Conservation (phyloP, 106 monocot genomes). For the Amphibolis antarctica region DNA sequence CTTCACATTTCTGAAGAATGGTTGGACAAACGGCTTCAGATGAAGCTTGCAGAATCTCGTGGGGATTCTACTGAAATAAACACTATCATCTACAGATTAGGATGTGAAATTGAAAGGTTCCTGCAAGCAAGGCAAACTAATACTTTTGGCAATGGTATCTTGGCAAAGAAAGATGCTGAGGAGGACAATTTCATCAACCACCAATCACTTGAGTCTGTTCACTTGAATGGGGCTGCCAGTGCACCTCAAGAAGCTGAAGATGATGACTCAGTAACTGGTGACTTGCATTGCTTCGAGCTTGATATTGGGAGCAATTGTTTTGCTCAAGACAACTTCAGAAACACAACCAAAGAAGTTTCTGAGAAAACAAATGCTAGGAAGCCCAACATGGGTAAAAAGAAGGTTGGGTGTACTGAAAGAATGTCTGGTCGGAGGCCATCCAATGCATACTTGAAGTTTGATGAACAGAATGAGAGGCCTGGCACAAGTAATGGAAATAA, state of each 20-base stretch:
- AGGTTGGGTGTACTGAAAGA: slow-evolving; percentile 7
- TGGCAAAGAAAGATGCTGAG: background rate
- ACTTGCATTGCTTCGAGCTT: slow-evolving; percentile 66
- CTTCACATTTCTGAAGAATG: slow-evolving; percentile 54
- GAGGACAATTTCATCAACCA: slow-evolving; percentile 20
- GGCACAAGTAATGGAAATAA: slow-evolving; percentile 11
- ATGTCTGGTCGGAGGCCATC: slow-evolving; percentile 6
- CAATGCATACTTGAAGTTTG: background rate
- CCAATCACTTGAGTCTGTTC: slow-evolving; percentile 59
- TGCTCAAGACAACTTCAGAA: slow-evolving; percentile 6
- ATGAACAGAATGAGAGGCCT: background rate
- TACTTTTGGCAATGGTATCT: slow-evolving; percentile 16
- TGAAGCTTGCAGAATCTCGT: slow-evolving; percentile 28
- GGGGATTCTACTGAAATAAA: slow-evolving; percentile 24
- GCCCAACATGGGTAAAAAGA: slow-evolving; percentile 15
- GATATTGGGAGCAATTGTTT: slow-evolving; percentile 14
- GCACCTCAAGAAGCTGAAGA: slow-evolving; percentile 64
- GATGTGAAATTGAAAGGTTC: slow-evolving; percentile 29
- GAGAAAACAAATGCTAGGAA: slow-evolving; percentile 14
- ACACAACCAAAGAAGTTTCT: too few species aligned
- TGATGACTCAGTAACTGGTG: slow-evolving; percentile 51
- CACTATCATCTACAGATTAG: slow-evolving; percentile 30
- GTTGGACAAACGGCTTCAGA: slow-evolving; percentile 47
- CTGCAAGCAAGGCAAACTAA: slow-evolving; percentile 25
- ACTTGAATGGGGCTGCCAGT: slow-evolving; percentile 46